These are phyloP conservation scores for Solanum pinnatisectum DNA, from an alignment of 257 asterid genomes.

Conservation along the genomic window DNA sequence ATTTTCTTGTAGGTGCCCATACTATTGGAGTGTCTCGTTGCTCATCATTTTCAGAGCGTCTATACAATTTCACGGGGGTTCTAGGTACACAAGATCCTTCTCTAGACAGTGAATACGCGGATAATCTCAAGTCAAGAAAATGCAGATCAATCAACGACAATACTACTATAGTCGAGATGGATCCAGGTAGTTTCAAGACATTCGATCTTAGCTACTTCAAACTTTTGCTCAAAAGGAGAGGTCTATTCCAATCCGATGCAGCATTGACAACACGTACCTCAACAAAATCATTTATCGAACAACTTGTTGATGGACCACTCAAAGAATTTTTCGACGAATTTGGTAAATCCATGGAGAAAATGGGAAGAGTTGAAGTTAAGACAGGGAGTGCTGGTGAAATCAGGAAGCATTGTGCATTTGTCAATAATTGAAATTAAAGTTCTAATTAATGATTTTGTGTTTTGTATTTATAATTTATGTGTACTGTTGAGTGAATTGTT, in stretches of 20 bases:
- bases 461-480: neutral
- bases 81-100: conserved; percentile 40
- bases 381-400: conserved; percentile 1
- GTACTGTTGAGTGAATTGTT: neutral
- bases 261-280: neutral
- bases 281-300: neutral
- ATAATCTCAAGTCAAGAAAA: neutral
- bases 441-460: neutral
- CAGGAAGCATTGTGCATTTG: neutral
- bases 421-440: neutral
- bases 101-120: conserved; percentile 27
- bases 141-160: neutral
- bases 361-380: conserved; percentile 2
- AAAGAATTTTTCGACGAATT: neutral
- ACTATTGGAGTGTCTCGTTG: conserved; percentile 54
- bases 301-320: neutral
- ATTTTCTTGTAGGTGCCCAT: conserved; percentile 30
- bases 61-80: conserved; percentile 44
- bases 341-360: neutral
- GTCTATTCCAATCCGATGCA: conserved; percentile 49
- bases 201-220: conserved; percentile 29
- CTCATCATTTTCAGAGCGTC: conserved; percentile 37
- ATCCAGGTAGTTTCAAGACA: conserved; percentile 27
- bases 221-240: conserved; percentile 17
- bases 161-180: conserved; percentile 34